Percentiles rank a stretch among this genome's conserved stretches.
These are phyloP conservation scores for Candida glucosophila DNA, from an alignment of 1,139 yeast species.

Conservation along the genomic window DNA sequence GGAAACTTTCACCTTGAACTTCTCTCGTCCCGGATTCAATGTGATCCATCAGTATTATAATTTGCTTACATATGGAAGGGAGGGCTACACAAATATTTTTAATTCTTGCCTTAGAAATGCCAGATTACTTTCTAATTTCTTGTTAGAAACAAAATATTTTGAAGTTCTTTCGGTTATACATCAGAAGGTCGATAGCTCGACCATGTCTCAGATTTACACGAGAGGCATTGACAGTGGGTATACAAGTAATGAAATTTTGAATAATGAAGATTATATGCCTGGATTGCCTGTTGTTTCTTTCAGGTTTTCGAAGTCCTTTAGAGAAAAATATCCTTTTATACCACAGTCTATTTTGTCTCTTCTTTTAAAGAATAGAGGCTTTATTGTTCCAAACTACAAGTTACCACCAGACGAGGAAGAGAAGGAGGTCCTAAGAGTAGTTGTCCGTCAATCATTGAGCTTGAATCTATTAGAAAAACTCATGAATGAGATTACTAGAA, in stretches of 20 bases:
- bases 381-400: conserved; percentile 85
- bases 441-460: conserved; percentile 65
- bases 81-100: conserved; percentile 62
- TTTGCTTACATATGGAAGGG: conserved; percentile 58
- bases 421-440: conserved; percentile 74
- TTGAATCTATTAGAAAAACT: conserved; percentile 67
- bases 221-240: conserved; percentile 12
- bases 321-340: conserved; percentile 59
- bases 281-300: conserved; percentile 91
- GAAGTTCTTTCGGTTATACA: conserved; percentile 76
- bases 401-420: conserved; percentile 54
- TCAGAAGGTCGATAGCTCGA: conserved; percentile 28
- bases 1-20: conserved; percentile 78
- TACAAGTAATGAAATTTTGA: conserved; percentile 6
- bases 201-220: conserved; percentile 14
- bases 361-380: conserved; percentile 71
- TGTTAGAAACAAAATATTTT: conserved; percentile 60
- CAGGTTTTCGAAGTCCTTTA: conserved; percentile 54
- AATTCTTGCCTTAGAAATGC: conserved; percentile 61
- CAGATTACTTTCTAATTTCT: conserved; percentile 53
- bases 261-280: conserved; percentile 44
- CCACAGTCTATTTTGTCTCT: conserved; percentile 78
- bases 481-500: conserved; percentile 54
- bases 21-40: conserved; percentile 89
- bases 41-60: conserved; percentile 83